These are phyloP conservation scores for Rosa hybrid DNA, from an alignment of 331 rosid species.

Conservation along the genomic window DNA sequence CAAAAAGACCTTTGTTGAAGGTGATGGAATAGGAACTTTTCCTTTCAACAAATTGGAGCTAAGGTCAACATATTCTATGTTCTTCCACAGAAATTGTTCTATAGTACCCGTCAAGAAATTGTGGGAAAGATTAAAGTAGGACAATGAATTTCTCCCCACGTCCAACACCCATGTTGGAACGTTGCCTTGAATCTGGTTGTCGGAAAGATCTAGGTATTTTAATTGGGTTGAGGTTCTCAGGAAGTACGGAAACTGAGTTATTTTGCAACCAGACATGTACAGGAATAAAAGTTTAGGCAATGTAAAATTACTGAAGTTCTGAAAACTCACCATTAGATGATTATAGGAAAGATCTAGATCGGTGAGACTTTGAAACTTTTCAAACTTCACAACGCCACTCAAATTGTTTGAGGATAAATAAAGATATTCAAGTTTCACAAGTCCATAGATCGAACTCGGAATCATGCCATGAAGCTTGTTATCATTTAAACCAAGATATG, in stretches of 20 bases:
- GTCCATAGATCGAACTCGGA: too few species aligned
- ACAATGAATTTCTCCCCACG: background rate
- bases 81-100: background rate
- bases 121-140: conserved; percentile 21
- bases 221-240: background rate
- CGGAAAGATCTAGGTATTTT: background rate
- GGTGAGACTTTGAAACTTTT: background rate
- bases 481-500: too few species aligned
- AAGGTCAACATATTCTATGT: background rate
- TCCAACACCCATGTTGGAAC: conserved; percentile 28
- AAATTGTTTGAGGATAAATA: too few species aligned
- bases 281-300: background rate
- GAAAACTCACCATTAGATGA: background rate
- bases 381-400: background rate
- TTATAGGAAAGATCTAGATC: background rate
- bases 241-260: conserved; percentile 27
- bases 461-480: too few species aligned
- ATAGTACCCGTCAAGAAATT: conserved; percentile 28
- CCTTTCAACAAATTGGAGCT: conserved; percentile 24
- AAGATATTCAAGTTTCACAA: too few species aligned
- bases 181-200: conserved; percentile 25
- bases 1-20: background rate
- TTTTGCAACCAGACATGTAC: conserved; percentile 12
- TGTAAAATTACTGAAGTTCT: background rate
- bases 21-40: background rate